Base-by-base conservation (phyloP, 352 stramenopile species). In the Phytophthora pseudosyringae region DNA sequence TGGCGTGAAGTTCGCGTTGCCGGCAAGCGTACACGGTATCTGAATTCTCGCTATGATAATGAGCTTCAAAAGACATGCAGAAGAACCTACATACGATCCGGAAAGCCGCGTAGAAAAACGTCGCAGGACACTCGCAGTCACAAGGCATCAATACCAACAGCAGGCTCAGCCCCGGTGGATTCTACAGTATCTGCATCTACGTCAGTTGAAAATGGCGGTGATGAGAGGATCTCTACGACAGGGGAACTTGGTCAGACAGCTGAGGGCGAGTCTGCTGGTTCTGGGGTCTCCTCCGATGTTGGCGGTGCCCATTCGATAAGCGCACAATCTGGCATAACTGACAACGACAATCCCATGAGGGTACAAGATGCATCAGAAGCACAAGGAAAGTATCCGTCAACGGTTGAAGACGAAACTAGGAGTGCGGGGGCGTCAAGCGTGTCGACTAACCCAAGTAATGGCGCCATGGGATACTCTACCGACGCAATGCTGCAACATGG, bases 1-100 rank as follows among this genome's bases (percentile, higher is more conserved):
- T 80, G 73, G 71, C 73, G 75, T 32, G 70, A 71, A 56, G 68
- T 83, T 21, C 72, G 73, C 18, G 70, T 84, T 12, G 64, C 70
- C 13, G 79, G 79, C 3, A 88, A 88, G 41, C 79, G 79, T 35
- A 86, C 73, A n/a, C 72, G 79, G 5, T 87, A 78, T 51, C 65
- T 80, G 1, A 83, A 78, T 56, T 67, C 71, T 51, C 64, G 64
- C 15, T 80, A 80, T 46, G 73, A 71, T 39, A 54, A 71, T 43
- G 59, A 74, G 39, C 26, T 74, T 43, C 69, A 53, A 61, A 74
- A 44, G 40, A 61, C 57, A 29, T 41, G 66, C 32, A 63, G 31
- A 40, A 64, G 47, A 43, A 53, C 46, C 10, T 59, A 64, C 43
- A 74, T 44, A 9, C 56, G 67, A 52, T 46, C 58, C n/a, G 45